Evolutionary conservation across 192 early-diverging fungal species (phyloP).

Genomic region (Backusella westeae): DNA sequence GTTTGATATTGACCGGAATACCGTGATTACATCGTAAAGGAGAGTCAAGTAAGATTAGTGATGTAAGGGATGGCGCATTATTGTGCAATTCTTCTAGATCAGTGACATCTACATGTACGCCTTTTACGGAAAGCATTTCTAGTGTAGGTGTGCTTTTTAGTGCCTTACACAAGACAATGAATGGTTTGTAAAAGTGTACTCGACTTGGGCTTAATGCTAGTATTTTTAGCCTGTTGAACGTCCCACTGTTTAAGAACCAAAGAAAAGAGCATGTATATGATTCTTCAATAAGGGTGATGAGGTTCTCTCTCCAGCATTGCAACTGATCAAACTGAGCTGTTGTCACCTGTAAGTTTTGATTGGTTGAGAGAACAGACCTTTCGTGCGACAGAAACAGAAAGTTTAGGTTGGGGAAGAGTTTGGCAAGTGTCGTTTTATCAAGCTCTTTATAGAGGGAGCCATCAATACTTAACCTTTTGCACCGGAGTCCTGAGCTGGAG

Average conservation of each 20-base stretch:
- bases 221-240: neutral
- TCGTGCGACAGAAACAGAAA: neutral
- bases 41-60: neutral
- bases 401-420: neutral
- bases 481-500: neutral
- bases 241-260: neutral
- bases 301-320: neutral
- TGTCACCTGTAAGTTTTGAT: neutral
- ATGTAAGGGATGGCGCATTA: neutral
- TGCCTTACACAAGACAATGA: neutral
- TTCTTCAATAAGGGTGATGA: neutral
- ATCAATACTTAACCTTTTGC: neutral
- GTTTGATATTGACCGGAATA: neutral
- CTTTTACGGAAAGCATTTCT: neutral
- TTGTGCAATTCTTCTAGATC: neutral
- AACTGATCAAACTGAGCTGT: neutral
- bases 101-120: neutral
- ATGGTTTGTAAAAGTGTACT: neutral
- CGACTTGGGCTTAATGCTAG: neutral
- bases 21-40: constrained; percentile 1
- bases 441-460: neutral
- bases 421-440: neutral
- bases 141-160: neutral
- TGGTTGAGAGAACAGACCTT: neutral
- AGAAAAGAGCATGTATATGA: neutral